phyloP scores from a whole-genome alignment of 345 rosid species.

The Moringa oleifera region DNA sequence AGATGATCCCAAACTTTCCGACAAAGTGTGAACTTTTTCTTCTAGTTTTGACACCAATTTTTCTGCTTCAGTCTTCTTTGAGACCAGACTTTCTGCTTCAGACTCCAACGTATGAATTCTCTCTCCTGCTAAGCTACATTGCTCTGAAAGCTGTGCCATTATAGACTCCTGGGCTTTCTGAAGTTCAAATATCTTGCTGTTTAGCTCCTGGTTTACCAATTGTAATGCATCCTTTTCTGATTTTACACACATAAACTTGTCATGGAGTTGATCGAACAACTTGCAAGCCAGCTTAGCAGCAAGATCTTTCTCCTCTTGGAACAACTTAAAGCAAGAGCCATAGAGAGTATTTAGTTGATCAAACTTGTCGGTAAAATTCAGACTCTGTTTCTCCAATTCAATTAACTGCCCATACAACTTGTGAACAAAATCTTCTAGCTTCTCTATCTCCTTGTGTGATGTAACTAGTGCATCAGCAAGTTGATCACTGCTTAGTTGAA shows the following conservation, averaged over 20 bases:
- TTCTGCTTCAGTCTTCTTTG: constrained; percentile 54
- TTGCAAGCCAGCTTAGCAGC: constrained; percentile 39
- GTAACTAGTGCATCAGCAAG: constrained; percentile 37
- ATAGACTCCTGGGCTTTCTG: constrained; percentile 51
- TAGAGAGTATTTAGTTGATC: constrained; percentile 48
- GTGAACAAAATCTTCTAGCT: constrained; percentile 48
- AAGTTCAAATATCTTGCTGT: constrained; percentile 43
- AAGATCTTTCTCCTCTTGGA: constrained; percentile 47
- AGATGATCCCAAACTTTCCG: constrained; percentile 47
- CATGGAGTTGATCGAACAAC: constrained; percentile 47
- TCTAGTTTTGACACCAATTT: constrained; percentile 45
- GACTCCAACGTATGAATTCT: constrained; percentile 53
- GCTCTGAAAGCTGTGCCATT: constrained; percentile 48
- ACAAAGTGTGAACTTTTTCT: constrained; percentile 40
- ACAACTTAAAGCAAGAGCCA: constrained; percentile 44
- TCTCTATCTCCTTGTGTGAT: constrained; percentile 44
- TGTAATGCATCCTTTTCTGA: constrained; percentile 52
- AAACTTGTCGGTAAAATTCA: constrained; percentile 39
- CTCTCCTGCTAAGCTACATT: constrained; percentile 44
- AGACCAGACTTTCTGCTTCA: constrained; percentile 54
- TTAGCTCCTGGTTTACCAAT: constrained; percentile 38
- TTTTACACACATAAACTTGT: constrained; percentile 35
- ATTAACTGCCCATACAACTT: constrained; percentile 41
- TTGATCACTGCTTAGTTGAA: constrained; percentile 45
- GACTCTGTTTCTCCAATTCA: constrained; percentile 53